phyloP scores from a whole-genome alignment of 176 grass and related monocot species.

The Triticum urartu region DNA sequence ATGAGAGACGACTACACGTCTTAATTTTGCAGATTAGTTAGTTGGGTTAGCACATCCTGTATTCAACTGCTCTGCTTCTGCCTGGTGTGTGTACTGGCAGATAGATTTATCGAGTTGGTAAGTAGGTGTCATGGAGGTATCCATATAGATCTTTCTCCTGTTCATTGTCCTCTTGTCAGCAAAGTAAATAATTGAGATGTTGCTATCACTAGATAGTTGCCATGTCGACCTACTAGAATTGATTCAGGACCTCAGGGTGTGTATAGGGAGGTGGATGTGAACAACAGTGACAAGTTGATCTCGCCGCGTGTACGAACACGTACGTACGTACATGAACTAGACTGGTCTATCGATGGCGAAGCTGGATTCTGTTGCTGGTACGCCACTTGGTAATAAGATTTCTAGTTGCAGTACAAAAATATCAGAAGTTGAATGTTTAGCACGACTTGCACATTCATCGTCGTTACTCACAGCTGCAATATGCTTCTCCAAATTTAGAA shows the following conservation, averaged over 20 bases:
- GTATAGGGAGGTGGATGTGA: not conserved
- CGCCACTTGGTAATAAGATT: not conserved
- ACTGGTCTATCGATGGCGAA: not conserved
- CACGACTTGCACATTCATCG: not conserved
- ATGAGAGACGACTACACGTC: not conserved
- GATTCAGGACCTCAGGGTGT: not conserved
- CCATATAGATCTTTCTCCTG: not conserved
- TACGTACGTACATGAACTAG: not conserved
- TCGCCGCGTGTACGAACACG: not conserved
- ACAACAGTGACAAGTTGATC: not conserved
- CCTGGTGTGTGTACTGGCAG: not conserved
- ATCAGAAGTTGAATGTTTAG: not conserved
- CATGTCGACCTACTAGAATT: not conserved
- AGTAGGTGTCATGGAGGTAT: not conserved
- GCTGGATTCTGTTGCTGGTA: not conserved
- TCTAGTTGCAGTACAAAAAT: not conserved
- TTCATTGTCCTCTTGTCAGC: not conserved
- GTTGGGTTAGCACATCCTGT: not conserved
- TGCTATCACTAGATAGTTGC: not conserved
- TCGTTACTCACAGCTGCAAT: not conserved
- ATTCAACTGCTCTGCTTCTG: slow-evolving; percentile 14
- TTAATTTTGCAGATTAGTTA: not conserved
- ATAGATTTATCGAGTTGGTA: not conserved
- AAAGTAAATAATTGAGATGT: no score
- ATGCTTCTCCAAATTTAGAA: no score